Conservation (phyloP, 108 stramenopile genomes). For the Pseudonitzschia multiseries region DNA sequence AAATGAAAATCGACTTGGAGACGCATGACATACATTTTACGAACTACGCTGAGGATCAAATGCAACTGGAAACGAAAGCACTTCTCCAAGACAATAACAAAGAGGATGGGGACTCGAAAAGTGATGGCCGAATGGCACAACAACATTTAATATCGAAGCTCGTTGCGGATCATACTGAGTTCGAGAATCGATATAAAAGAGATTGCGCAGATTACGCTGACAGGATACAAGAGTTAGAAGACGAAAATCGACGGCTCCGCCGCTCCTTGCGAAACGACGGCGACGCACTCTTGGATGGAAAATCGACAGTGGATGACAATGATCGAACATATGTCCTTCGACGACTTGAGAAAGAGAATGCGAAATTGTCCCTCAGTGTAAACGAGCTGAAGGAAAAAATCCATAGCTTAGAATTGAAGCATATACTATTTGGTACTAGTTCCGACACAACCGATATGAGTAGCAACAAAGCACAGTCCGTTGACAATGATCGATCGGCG, state of each 20-base stretch:
- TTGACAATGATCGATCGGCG: too few species aligned
- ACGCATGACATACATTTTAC: constrained; percentile 33
- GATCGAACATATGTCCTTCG: too few species aligned
- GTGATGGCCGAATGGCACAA: neutral
- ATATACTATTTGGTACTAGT: neutral
- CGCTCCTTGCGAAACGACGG: neutral
- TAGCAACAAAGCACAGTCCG: neutral
- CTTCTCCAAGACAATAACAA: constrained; percentile 11
- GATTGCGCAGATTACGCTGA: constrained; percentile 1
- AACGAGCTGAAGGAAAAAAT: neutral
- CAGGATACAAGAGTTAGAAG: neutral
- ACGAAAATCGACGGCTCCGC: neutral
- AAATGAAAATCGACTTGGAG: constrained; percentile 32
- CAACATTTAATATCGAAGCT: neutral
- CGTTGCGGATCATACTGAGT: neutral
- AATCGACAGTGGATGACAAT: too few species aligned
- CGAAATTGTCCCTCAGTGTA: neutral
- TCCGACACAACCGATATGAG: neutral
- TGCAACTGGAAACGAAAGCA: constrained; percentile 23
- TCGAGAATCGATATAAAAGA: neutral
- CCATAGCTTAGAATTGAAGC: neutral
- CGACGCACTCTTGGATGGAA: too few species aligned
- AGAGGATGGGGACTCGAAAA: neutral
- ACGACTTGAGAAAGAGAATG: too few species aligned
- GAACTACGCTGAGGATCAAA: constrained; percentile 16